A percentile compares a stretch with the other conserved stretches of the same genome.
These are phyloP conservation scores for Fusarium sambucinum DNA, from an alignment of 2,329 filamentous ascomycete genomes.

Conservation along the genomic window DNA sequence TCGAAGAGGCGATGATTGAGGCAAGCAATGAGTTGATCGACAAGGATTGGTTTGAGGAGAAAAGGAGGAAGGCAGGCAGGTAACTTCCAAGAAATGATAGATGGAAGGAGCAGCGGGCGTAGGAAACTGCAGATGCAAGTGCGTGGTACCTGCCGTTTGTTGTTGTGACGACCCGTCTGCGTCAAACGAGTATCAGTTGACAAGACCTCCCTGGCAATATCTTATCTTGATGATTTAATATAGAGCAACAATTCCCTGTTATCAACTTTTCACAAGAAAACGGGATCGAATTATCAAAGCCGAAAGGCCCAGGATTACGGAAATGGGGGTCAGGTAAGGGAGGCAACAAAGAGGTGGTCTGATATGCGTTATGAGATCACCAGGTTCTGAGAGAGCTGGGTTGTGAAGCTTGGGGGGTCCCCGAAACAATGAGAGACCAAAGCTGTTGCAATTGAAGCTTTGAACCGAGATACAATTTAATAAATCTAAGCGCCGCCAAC, in stretches of 20 bases:
- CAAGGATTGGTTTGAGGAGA: conserved; percentile 23
- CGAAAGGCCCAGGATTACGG: conserved; percentile 16
- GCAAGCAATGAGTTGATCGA: conserved; percentile 1
- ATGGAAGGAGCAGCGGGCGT: conserved; percentile 22
- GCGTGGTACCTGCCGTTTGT: conserved; percentile 30
- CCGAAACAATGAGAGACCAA: not conserved
- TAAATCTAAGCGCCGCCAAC: conserved; percentile 23
- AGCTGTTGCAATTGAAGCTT: conserved; percentile 1
- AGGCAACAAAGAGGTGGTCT: conserved; percentile 44
- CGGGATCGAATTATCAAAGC: conserved; percentile 35
- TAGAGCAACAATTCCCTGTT: conserved; percentile 6
- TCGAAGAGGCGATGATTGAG: conserved; percentile 10
- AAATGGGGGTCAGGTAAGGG: conserved; percentile 24
- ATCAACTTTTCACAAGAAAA: conserved; percentile 21
- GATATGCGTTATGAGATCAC: conserved; percentile 46
- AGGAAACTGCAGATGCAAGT: conserved; percentile 20
- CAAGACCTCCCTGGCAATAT: not conserved
- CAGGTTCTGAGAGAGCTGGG: conserved; percentile 19
- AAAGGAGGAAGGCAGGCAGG: conserved; percentile 23
- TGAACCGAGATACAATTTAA: not conserved
- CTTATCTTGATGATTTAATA: conserved; percentile 11
- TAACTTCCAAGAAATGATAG: conserved; percentile 17
- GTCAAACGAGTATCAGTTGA: conserved; percentile 24
- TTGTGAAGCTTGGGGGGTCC: not conserved
- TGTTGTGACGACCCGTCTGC: conserved; percentile 9